Percentiles rank a stretch among this genome's conserved stretches.
Evolutionary conservation across 2,329 filamentous ascomycete species (phyloP).

Genomic region (Fusarium temperatum): DNA sequence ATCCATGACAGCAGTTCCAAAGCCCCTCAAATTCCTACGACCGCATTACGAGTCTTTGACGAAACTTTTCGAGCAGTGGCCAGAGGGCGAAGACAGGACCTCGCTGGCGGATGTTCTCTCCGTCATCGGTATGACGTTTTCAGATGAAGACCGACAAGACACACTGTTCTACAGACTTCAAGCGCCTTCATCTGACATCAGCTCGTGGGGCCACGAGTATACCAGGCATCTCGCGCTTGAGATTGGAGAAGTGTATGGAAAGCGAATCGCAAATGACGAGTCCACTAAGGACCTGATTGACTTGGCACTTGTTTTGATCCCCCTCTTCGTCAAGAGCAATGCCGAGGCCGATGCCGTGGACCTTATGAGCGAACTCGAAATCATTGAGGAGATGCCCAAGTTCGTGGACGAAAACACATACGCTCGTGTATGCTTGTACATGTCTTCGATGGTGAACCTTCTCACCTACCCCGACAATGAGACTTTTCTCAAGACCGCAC

Average conservation of each 20-base stretch:
- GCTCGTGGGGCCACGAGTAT: conserved; percentile 98
- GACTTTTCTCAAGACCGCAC: conserved; percentile 90
- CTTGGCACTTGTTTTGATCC: conserved; percentile 84
- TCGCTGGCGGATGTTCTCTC: conserved; percentile 94
- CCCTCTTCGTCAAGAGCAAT: conserved; percentile 96
- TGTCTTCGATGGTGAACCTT: conserved; percentile 98
- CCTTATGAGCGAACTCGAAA: conserved; percentile 95
- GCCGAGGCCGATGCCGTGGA: conserved; percentile 98
- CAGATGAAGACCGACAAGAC: conserved; percentile 94
- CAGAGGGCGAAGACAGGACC: conserved; percentile 83
- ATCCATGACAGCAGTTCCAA: conserved; percentile 98
- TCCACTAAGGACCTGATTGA: conserved; percentile 85
- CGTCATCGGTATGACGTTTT: conserved; percentile 98
- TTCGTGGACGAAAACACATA: conserved; percentile 96
- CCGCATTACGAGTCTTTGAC: conserved; percentile 94
- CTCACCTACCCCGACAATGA: conserved; percentile 98
- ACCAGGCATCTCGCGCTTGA: conserved; percentile 94
- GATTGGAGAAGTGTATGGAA: conserved; percentile 93
- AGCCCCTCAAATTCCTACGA: conserved; percentile 96
- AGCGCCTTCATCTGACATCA: conserved; percentile 89
- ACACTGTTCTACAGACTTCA: conserved; percentile 95
- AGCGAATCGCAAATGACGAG: conserved; percentile 86
- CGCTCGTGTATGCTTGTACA: conserved; percentile 91
- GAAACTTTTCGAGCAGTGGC: conserved; percentile 90
- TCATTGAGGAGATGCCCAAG: conserved; percentile 89